Evolutionary conservation across 495 filamentous ascomycete species (phyloP), one percentile per base, ranked within the genome.

Genomic region (Astrothelium macrocarpum): DNA sequence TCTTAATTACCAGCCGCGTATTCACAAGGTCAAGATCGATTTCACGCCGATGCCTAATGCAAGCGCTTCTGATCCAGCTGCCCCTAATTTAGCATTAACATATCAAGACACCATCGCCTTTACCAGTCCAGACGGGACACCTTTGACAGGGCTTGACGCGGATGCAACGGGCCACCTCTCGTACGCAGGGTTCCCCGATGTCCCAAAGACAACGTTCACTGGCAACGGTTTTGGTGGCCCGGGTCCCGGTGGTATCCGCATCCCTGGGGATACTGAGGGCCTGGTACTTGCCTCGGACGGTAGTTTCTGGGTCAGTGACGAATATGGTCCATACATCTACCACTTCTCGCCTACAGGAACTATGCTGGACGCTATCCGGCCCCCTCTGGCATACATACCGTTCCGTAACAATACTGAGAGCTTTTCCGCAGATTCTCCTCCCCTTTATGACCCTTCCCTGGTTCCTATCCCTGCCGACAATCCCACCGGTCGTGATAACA

Each of bases 311-410:
- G 76, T 92, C 34, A 84, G 80, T 39, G 89, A 92, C 71, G 89
- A 94, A 71, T 92, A 92, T 70, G 89, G 89, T 2, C 88, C 87
- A 0, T 91, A 85, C 65, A 76, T 90, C 26, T 91, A 86, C 77
- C 79, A 85, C 11, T 92, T 91, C 77, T 75, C 78, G 64, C 56
- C 65, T 10, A 67, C 68, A 0, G 89, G 90, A 31, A 77, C 75
- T 49, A 85, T 94, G 82, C 69, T 81, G 14, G 71, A 74, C 1
- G 88, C 88, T 2, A 86, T 92, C 62, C 81, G 81, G 32, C 88
- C 89, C 0, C 87, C 86, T 0, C 75, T 82, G 36, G 86, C 88
- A 9, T 78, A 85, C 56, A 81, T 94, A 28, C 89, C 88, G 1
- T 74, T 80, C 10, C 81, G 90, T 32, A 88, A 90, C 56, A 80